Conservation (phyloP, 2,329 filamentous ascomycete genomes). For the Fusarium burgessii region DNA sequence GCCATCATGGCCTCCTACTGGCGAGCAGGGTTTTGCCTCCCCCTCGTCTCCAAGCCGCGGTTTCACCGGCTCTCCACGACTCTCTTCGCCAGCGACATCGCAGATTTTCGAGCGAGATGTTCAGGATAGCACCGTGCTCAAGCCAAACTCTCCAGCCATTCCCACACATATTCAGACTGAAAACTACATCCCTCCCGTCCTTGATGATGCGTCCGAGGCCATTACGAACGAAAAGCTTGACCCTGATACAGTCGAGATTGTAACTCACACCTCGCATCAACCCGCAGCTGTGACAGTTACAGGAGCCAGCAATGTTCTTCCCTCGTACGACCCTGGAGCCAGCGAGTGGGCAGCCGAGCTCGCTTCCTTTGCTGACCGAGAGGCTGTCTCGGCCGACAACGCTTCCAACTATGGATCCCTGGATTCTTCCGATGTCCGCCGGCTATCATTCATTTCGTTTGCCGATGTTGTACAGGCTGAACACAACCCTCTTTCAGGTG, state of each 20-base stretch:
- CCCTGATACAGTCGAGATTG: constrained; percentile 91
- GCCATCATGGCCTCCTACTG: constrained; percentile 58
- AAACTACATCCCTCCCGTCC: constrained; percentile 90
- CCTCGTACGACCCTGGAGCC: constrained; percentile 56
- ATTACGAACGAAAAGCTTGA: constrained; percentile 89
- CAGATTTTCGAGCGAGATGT: constrained; percentile 96
- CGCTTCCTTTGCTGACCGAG: constrained; percentile 63
- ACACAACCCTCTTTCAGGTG: constrained; percentile 69
- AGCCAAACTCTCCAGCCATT: constrained; percentile 84
- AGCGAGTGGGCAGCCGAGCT: constrained; percentile 70
- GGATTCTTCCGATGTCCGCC: constrained; percentile 80
- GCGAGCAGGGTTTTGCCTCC: constrained; percentile 59
- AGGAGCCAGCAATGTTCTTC: constrained; percentile 54
- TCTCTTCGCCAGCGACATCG: constrained; percentile 81
- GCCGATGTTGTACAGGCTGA: constrained; percentile 93
- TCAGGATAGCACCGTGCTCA: constrained; percentile 77
- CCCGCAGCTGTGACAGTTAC: constrained; percentile 78
- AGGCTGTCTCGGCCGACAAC: constrained; percentile 64
- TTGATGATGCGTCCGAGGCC: constrained; percentile 90
- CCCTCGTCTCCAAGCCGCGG: constrained; percentile 75
- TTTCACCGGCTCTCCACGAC: constrained; percentile 77
- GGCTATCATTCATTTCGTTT: constrained; percentile 95
- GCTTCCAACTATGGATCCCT: constrained; percentile 82
- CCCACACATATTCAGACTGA: constrained; percentile 94
- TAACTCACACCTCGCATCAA: constrained; percentile 87